Conservation (phyloP, 208 protist species). For the Naegleria fowleri region DNA sequence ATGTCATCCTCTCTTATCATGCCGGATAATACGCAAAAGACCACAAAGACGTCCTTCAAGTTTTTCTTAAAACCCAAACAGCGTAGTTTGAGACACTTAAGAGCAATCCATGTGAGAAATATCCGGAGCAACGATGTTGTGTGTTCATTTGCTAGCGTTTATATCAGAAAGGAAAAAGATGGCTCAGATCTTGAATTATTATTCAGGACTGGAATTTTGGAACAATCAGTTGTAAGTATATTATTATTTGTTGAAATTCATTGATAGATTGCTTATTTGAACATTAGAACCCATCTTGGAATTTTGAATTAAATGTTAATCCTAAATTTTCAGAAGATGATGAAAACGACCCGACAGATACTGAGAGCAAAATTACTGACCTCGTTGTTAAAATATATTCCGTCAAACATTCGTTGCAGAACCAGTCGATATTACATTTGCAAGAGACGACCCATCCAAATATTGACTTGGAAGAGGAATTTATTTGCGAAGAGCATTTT, state of each 20-base stretch:
- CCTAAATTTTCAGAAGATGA: background rate
- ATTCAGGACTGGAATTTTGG: background rate
- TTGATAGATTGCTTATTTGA: background rate
- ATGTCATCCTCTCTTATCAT: background rate
- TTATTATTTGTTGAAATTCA: background rate
- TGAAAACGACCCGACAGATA: background rate
- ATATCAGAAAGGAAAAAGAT: background rate
- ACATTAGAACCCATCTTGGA: background rate
- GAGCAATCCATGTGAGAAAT: background rate
- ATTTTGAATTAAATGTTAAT: background rate
- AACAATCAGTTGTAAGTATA: conserved; percentile 4
- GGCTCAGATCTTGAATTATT: background rate
- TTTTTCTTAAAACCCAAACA: background rate
- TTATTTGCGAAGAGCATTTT: background rate
- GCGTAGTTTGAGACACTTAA: background rate
- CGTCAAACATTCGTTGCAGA: background rate
- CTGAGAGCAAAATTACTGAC: background rate
- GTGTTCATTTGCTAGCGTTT: background rate
- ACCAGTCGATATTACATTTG: background rate
- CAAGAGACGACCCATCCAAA: background rate
- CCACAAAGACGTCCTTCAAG: background rate
- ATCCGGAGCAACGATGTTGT: background rate
- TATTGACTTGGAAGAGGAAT: background rate
- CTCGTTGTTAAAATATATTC: background rate
- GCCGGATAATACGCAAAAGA: background rate